These are phyloP conservation scores for Avicennia marina DNA, from an alignment of 257 asterid species.

Conservation along the genomic window DNA sequence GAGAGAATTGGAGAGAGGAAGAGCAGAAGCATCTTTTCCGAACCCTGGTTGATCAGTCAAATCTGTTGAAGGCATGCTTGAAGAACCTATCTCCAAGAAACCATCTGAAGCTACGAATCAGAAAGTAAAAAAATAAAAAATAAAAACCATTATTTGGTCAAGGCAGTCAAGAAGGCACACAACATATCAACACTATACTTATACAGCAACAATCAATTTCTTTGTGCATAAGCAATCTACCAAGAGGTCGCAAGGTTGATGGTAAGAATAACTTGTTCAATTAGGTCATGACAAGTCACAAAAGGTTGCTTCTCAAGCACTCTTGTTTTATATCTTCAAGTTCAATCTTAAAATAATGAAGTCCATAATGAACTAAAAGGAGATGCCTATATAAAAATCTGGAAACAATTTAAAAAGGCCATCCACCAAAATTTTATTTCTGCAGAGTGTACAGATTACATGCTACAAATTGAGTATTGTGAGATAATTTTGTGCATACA, in stretches of 20 bases:
- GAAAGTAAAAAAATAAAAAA: conserved; percentile 2
- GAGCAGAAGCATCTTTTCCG: conserved; percentile 33
- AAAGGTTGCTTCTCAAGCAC: neutral
- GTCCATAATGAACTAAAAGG: neutral
- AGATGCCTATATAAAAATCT: too few relatives aligned
- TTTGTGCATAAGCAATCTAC: neutral
- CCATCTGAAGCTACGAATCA: conserved; percentile 43
- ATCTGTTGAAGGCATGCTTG: conserved; percentile 37
- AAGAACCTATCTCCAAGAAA: conserved; percentile 38
- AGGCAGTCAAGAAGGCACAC: too few relatives aligned
- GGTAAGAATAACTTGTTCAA: too few relatives aligned
- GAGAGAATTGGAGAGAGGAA: conserved; percentile 34
- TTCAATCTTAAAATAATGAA: neutral
- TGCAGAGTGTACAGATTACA: too few relatives aligned
- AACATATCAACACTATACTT: neutral
- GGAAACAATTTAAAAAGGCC: too few relatives aligned
- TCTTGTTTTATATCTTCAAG: neutral
- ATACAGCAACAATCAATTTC: too few relatives aligned
- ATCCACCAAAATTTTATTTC: too few relatives aligned
- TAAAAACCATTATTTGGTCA: neutral
- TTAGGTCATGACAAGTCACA: too few relatives aligned
- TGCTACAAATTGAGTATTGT: too few relatives aligned
- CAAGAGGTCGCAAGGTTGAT: neutral
- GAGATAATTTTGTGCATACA: too few relatives aligned
- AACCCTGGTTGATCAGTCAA: conserved; percentile 27